phyloP scores from a whole-genome alignment of 768 basidiomycete genomes.

The Daedalea quercina region DNA sequence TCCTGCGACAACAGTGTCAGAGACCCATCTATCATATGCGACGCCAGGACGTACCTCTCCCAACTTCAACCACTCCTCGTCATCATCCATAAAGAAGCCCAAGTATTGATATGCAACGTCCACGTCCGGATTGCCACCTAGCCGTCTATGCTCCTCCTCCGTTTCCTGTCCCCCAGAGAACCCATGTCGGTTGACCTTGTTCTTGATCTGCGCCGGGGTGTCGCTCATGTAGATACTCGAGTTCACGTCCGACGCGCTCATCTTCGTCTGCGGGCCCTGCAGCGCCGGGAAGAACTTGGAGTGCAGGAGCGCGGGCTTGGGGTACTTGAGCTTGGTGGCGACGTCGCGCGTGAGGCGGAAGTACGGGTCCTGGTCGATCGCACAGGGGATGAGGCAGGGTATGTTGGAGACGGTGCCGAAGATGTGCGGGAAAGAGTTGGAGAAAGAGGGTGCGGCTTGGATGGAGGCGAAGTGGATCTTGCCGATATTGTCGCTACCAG shows the following conservation, averaged over 20 bases:
- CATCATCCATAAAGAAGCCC: slow-evolving; percentile 92
- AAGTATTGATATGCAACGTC: slow-evolving; percentile 96
- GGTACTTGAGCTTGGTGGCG: slow-evolving; percentile 90
- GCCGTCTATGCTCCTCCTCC: slow-evolving; percentile 85
- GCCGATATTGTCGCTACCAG: slow-evolving; percentile 87
- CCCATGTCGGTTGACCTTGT: slow-evolving; percentile 93
- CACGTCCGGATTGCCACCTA: slow-evolving; percentile 91
- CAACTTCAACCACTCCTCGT: slow-evolving; percentile 73
- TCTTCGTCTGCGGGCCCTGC: slow-evolving; percentile 97
- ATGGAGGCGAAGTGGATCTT: slow-evolving; percentile 95
- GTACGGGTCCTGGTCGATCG: slow-evolving; percentile 96
- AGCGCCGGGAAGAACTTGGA: slow-evolving; percentile 98
- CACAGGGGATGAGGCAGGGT: slow-evolving; percentile 94
- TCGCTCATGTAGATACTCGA: slow-evolving; percentile 97
- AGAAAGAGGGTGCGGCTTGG: slow-evolving; percentile 95
- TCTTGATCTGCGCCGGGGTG: slow-evolving; percentile 88
- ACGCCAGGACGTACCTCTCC: slow-evolving; percentile 51
- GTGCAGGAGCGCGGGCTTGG: slow-evolving; percentile 88
- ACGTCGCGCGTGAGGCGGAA: slow-evolving; percentile 97
- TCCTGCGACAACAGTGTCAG: slow-evolving; percentile 44
- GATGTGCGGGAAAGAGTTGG: slow-evolving; percentile 97
- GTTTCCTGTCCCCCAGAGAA: slow-evolving; percentile 95
- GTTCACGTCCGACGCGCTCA: slow-evolving; percentile 94
- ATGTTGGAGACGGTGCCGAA: slow-evolving; percentile 79
- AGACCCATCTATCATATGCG: neutral